These are phyloP conservation scores for Aspergillus sp. DNA, from an alignment of 2,329 filamentous ascomycete species.

Conservation along the genomic window DNA sequence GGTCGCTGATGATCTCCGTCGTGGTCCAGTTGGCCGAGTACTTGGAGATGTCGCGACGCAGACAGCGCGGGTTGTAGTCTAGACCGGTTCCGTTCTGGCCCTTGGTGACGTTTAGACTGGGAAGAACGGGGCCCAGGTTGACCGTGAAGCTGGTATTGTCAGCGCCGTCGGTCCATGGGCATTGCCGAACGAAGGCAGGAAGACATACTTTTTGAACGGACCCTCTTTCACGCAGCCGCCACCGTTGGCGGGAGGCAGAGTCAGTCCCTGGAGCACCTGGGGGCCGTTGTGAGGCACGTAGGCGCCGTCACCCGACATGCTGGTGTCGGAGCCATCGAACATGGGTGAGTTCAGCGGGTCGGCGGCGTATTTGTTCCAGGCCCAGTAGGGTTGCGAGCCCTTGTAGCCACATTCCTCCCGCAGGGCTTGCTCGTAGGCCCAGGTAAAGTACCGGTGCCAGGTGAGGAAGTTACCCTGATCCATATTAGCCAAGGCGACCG, in stretches of 20 bases:
- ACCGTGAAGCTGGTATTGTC: constrained; percentile 28
- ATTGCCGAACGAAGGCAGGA: neutral
- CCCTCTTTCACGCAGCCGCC: constrained; percentile 36
- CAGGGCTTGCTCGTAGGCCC: constrained; percentile 45
- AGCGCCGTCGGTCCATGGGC: neutral
- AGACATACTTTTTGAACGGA: constrained; percentile 34
- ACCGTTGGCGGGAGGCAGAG: constrained; percentile 50
- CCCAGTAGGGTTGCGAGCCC: constrained; percentile 46
- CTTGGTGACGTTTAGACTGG: constrained; percentile 14
- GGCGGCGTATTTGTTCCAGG: constrained; percentile 35
- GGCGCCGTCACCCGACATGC: constrained; percentile 42
- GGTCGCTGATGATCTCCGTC: constrained; percentile 15
- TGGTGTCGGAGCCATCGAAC: constrained; percentile 34
- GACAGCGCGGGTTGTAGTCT: constrained; percentile 32
- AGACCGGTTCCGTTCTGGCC: constrained; percentile 19
- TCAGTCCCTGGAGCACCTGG: constrained; percentile 38
- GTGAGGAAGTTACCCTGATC: constrained; percentile 36
- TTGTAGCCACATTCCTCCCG: constrained; percentile 46
- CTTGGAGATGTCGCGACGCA: constrained; percentile 27
- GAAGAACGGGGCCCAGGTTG: constrained; percentile 30
- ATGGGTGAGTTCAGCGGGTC: constrained; percentile 30
- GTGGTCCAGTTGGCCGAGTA: constrained; percentile 20
- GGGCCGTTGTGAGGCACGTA: constrained; percentile 22
- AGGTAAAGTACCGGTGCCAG: constrained; percentile 48
- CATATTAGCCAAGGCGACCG: neutral